Evolutionary conservation across 2,329 filamentous ascomycete species (phyloP), one percentile per base, ranked within the genome.

Genomic region (Paraphoma chrysanthemicola): DNA sequence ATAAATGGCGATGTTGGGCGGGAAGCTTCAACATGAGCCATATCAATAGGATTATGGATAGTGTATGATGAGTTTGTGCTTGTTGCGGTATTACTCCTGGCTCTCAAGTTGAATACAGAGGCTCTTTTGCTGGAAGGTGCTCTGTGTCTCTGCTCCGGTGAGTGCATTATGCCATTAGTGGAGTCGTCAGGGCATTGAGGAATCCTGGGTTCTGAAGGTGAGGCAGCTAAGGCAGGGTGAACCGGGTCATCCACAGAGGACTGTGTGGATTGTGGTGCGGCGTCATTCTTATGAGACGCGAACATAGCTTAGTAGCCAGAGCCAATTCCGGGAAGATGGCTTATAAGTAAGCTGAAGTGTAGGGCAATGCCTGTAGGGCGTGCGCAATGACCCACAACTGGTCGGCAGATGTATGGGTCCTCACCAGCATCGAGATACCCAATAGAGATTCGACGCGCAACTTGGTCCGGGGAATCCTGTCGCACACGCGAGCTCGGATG

Each of bases 91-190:
- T 77, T 77, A 44, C 75, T 77, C 49, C 76, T 66, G 7, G 74
- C 73, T 38, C 76, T 71, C 31, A 77, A 56, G 18, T 68, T 74
- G 53, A 78, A 77, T 2, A 78, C 70, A 9, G 74, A 77, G 44
- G 56, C 71, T 54, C 76, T 66, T 53, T 68, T 75, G 33, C 58
- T 62, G 6, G 60, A 49, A 28, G 63, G 51, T 16, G 58, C 53
- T 60, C 63, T 65, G 43, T 60, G 57, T 46, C 59, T 66, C 48
- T 63, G 73, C 47, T 76, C 72, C 48, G 73, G 69, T 28, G 71
- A 76, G 39, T 70, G 66, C 51, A 70, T 57, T 17, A 65, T 71
- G 51, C 58, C 62, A 59, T 68, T 62, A 51, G 68, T 65, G 45
- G 63, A 63, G 10, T 57, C 52, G 41, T 71, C 64, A 33, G 68